Evolutionary conservation across 2,329 filamentous ascomycete genomes (phyloP).

Genomic region (Monosporascus sp.): DNA sequence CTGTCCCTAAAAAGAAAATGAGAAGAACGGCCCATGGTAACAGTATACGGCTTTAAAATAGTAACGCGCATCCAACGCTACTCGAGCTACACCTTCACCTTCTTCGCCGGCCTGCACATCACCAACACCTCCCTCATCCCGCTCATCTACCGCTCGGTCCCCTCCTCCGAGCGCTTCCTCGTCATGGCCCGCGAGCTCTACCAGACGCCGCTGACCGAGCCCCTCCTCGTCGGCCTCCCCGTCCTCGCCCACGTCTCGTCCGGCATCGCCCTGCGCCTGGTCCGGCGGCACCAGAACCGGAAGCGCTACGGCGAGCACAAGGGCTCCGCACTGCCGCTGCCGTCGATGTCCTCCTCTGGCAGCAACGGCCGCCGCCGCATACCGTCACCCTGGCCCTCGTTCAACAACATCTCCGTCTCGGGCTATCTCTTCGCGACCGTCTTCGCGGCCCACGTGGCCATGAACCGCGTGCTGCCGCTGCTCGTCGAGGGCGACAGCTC

Average conservation of each 20-base stretch:
- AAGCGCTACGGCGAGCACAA: slow-evolving; percentile 65
- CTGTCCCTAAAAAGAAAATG: neutral
- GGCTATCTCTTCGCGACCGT: slow-evolving; percentile 67
- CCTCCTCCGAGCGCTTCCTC: slow-evolving; percentile 75
- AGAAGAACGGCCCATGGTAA: neutral
- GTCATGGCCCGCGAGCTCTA: slow-evolving; percentile 90
- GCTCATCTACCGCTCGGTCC: slow-evolving; percentile 64
- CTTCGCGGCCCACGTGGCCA: slow-evolving; percentile 63
- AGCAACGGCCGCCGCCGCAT: slow-evolving; percentile 19
- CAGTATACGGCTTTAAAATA: slow-evolving; percentile 25
- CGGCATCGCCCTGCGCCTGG: slow-evolving; percentile 69
- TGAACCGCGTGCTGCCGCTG: slow-evolving; percentile 73
- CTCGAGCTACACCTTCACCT: slow-evolving; percentile 76
- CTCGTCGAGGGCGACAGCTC: slow-evolving; percentile 76
- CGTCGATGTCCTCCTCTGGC: slow-evolving; percentile 20
- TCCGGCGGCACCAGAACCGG: slow-evolving; percentile 66
- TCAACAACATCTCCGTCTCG: slow-evolving; percentile 64
- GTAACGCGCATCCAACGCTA: slow-evolving; percentile 78
- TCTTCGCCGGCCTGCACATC: slow-evolving; percentile 73
- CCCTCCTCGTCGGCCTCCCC: slow-evolving; percentile 71
- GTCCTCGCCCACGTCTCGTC: slow-evolving; percentile 70
- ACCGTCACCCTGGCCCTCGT: slow-evolving; percentile 55
- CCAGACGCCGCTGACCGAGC: slow-evolving; percentile 76
- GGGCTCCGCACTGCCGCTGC: slow-evolving; percentile 29
- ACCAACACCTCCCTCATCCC: slow-evolving; percentile 79